Evolutionary conservation across 2,329 filamentous ascomycete genomes (phyloP).

Genomic region (Parastagonospora nodorum): DNA sequence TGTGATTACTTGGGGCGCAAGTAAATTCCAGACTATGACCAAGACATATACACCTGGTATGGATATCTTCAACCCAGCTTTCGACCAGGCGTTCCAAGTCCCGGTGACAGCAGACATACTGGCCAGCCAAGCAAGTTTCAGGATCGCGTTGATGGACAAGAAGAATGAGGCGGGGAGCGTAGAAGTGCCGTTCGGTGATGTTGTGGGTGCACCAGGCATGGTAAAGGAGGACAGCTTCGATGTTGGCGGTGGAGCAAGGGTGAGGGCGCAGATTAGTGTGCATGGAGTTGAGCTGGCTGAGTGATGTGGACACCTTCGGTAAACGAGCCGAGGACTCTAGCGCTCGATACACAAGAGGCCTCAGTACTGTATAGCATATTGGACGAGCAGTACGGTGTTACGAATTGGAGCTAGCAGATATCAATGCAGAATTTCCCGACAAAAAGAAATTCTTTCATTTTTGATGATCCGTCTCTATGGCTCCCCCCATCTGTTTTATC

Average conservation of each 20-base stretch:
- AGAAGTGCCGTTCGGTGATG: conserved; percentile 33
- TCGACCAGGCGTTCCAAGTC: conserved; percentile 53
- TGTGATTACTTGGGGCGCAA: conserved; percentile 50
- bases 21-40: conserved; percentile 50
- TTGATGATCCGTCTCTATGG: too few relatives aligned
- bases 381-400: too few relatives aligned
- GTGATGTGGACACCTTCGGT: not conserved
- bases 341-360: not conserved
- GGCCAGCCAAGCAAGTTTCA: conserved; percentile 26
- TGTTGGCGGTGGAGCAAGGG: conserved; percentile 29
- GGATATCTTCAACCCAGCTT: conserved; percentile 57
- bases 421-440: too few relatives aligned
- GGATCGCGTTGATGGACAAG: conserved; percentile 35
- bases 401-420: too few relatives aligned
- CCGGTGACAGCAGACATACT: conserved; percentile 46
- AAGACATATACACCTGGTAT: conserved; percentile 52
- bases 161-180: conserved; percentile 29
- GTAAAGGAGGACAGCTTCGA: conserved; percentile 27
- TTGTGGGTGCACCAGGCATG: conserved; percentile 27
- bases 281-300: conserved; percentile 26
- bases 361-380: too few relatives aligned
- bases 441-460: too few relatives aligned
- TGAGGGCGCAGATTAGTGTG: conserved; percentile 33
- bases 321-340: not conserved
- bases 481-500: too few relatives aligned